Conservation (phyloP, 1,284 basidiomycete species). For the Schizopora paradoxa region DNA sequence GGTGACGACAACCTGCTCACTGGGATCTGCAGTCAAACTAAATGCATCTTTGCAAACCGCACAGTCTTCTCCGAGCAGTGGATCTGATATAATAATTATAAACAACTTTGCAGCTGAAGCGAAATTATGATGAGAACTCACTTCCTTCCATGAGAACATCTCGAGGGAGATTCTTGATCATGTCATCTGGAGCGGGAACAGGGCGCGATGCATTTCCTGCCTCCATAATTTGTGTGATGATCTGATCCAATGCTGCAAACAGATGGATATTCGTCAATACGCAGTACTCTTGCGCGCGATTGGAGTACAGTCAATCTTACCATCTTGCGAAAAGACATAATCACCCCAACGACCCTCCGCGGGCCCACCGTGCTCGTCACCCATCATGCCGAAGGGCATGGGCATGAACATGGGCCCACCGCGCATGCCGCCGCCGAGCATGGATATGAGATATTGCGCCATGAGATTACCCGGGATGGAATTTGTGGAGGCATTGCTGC, state of each 20-base stretch:
- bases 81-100: slow-evolving; percentile 33
- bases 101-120: slow-evolving; percentile 1
- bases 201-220: slow-evolving; percentile 60
- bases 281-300: slow-evolving; percentile 1
- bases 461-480: slow-evolving; percentile 55
- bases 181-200: slow-evolving; percentile 70
- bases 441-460: slow-evolving; percentile 64
- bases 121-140: slow-evolving; percentile 34
- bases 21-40: slow-evolving; percentile 55
- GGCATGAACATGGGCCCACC: slow-evolving; percentile 27
- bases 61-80: slow-evolving; percentile 60
- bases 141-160: slow-evolving; percentile 58
- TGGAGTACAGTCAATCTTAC: slow-evolving; percentile 30
- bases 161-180: slow-evolving; percentile 55
- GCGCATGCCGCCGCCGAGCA: slow-evolving; percentile 41
- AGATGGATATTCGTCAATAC: slow-evolving; percentile 12
- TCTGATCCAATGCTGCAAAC: slow-evolving; percentile 62
- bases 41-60: slow-evolving; percentile 80
- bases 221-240: slow-evolving; percentile 74
- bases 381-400: slow-evolving; percentile 38
- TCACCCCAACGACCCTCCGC: slow-evolving; percentile 64
- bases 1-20: slow-evolving; percentile 62
- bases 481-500: not conserved
- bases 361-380: slow-evolving; percentile 30
- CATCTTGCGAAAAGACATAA: slow-evolving; percentile 80